Conservation (phyloP, 2,329 filamentous ascomycete genomes). For the Clonostachys sp. region DNA sequence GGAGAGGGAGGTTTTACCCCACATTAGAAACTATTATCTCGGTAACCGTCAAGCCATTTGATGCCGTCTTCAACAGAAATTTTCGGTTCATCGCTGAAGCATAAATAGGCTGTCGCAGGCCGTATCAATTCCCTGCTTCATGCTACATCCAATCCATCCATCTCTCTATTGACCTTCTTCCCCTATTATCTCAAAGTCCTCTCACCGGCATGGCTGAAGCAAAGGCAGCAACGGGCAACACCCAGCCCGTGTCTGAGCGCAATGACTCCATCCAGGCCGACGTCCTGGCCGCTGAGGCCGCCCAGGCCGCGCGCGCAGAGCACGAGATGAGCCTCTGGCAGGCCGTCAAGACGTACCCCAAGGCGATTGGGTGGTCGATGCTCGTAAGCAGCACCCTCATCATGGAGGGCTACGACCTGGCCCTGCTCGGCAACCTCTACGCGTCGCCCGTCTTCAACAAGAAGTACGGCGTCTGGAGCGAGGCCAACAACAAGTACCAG, state of each 20-base stretch:
- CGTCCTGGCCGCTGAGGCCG: constrained; percentile 27
- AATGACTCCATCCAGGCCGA: constrained; percentile 14
- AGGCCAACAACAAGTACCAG: constrained; percentile 29
- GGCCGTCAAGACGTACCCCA: constrained; percentile 35
- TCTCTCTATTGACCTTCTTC: background rate
- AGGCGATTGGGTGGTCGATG: constrained; percentile 42
- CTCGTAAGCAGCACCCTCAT: constrained; percentile 39
- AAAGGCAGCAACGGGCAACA: background rate
- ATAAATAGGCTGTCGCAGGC: too few relatives aligned
- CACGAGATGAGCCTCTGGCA: constrained; percentile 32
- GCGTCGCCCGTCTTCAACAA: constrained; percentile 37
- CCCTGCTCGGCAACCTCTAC: constrained; percentile 42
- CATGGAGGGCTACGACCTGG: constrained; percentile 48
- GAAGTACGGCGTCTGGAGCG: constrained; percentile 35
- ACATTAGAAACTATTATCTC: too few relatives aligned
- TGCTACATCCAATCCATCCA: background rate
- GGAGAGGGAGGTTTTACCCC: too few relatives aligned
- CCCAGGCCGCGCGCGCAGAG: constrained; percentile 31
- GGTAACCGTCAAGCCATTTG: too few relatives aligned
- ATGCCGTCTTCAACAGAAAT: too few relatives aligned
- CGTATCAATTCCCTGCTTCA: too few relatives aligned
- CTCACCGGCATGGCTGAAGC: background rate
- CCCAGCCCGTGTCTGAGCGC: constrained; percentile 6
- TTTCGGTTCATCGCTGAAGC: too few relatives aligned
- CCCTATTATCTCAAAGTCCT: background rate